A percentile compares a stretch with the other conserved stretches of the same genome.
Conservation (phyloP, 805 yeast genomes). For the Saccharomycopsis sp. region DNA sequence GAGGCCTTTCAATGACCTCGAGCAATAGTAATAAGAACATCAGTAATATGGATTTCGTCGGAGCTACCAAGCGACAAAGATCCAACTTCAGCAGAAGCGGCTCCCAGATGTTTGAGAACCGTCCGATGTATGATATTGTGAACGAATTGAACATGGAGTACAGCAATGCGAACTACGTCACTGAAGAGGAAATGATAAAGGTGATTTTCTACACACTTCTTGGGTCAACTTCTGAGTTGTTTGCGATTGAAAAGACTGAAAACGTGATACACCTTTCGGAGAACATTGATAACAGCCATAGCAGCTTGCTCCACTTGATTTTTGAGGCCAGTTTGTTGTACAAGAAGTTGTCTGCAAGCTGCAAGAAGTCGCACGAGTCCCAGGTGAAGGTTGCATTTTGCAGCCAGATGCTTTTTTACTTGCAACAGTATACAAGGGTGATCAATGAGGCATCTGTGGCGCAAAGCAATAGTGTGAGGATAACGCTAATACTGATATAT, state of each 20-base stretch:
- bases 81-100: slow-evolving; percentile 7
- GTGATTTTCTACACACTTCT: slow-evolving; percentile 44
- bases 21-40: slow-evolving; percentile 12
- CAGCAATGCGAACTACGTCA: slow-evolving; percentile 28
- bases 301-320: slow-evolving; percentile 45
- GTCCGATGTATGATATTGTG: slow-evolving; percentile 23
- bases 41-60: not conserved
- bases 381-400: slow-evolving; percentile 57
- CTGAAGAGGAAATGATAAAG: slow-evolving; percentile 36
- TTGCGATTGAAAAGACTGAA: slow-evolving; percentile 34
- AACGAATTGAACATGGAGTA: slow-evolving; percentile 29
- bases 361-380: slow-evolving; percentile 29
- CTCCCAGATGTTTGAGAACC: not conserved
- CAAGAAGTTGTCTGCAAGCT: slow-evolving; percentile 33
- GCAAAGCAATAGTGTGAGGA: slow-evolving; percentile 27
- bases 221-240: slow-evolving; percentile 54
- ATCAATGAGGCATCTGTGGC: slow-evolving; percentile 34
- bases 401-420: slow-evolving; percentile 35
- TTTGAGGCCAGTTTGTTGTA: slow-evolving; percentile 70
- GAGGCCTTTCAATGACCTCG: no score
- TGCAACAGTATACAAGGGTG: slow-evolving; percentile 35
- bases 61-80: slow-evolving; percentile 15
- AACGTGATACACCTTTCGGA: slow-evolving; percentile 36
- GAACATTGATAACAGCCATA: slow-evolving; percentile 44
- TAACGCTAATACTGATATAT: slow-evolving; percentile 27